Conservation (phyloP, 352 stramenopile species). For the Thraustotheca clavata region DNA sequence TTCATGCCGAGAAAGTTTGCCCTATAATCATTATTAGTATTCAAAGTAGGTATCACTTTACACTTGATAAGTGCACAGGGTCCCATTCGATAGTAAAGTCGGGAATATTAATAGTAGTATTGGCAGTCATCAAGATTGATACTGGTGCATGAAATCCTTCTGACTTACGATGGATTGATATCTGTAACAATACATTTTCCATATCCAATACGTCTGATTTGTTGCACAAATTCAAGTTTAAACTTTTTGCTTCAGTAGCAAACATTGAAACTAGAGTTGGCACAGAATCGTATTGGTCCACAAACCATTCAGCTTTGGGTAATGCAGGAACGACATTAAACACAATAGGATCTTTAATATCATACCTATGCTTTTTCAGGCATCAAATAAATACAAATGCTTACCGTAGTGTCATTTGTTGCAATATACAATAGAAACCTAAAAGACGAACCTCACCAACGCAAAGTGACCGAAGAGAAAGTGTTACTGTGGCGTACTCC, state of each 20-base stretch:
- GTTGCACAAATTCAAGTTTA: background rate
- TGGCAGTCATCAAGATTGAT: background rate
- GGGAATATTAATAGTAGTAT: background rate
- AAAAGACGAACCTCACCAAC: constrained; percentile 1
- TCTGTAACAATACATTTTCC: background rate
- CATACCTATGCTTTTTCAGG: background rate
- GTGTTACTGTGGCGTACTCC: background rate
- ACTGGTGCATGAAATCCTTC: background rate
- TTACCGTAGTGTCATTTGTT: constrained; percentile 6
- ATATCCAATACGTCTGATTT: background rate
- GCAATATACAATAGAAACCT: background rate
- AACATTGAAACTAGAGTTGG: constrained; percentile 1
- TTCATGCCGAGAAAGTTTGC: background rate
- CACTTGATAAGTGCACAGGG: background rate
- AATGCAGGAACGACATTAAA: background rate
- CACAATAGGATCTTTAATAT: background rate
- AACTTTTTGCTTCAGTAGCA: background rate
- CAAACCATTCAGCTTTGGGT: background rate
- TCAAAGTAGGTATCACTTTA: background rate
- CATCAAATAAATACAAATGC: background rate
- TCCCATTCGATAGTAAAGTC: background rate
- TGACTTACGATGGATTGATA: background rate
- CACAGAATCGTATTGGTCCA: background rate
- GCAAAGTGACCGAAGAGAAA: background rate
- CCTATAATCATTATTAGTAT: background rate